These are phyloP conservation scores for Tetradesmus lagerheimii DNA, from an alignment of 139 green algal species.

Conservation along the genomic window DNA sequence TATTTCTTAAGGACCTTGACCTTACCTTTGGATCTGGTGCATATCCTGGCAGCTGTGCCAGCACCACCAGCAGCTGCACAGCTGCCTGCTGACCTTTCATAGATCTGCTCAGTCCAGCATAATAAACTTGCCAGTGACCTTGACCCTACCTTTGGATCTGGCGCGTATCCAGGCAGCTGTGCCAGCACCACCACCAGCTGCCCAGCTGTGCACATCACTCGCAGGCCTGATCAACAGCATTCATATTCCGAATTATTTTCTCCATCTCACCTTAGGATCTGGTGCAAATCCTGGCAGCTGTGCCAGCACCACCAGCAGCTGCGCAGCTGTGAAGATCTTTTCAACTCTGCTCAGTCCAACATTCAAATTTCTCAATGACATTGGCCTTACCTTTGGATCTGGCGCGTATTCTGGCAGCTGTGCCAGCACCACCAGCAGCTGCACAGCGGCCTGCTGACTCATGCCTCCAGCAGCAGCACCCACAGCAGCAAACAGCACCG, in stretches of 20 bases:
- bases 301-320: constrained; percentile 27
- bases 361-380: neutral
- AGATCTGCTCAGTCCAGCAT: no score
- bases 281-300: constrained; percentile 29
- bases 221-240: no score
- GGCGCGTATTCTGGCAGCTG: constrained; percentile 32
- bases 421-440: constrained; percentile 25
- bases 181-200: no score
- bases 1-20: neutral
- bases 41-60: neutral
- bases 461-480: constrained; percentile 12
- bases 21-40: constrained; percentile 13
- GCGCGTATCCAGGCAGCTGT: no score
- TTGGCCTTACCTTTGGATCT: constrained; percentile 2
- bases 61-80: neutral
- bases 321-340: no score
- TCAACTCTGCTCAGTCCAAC: no score
- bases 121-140: neutral
- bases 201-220: no score
- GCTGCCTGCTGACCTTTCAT: neutral
- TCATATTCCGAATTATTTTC: no score
- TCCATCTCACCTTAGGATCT: constrained; percentile 19
- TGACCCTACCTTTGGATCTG: neutral
- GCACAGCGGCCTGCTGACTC: neutral
- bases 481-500: constrained; percentile 35